Evolutionary conservation across 805 yeast species (phyloP), one percentile per base, ranked within the genome.

Genomic region (Wickerhamomyces strasburgensis): DNA sequence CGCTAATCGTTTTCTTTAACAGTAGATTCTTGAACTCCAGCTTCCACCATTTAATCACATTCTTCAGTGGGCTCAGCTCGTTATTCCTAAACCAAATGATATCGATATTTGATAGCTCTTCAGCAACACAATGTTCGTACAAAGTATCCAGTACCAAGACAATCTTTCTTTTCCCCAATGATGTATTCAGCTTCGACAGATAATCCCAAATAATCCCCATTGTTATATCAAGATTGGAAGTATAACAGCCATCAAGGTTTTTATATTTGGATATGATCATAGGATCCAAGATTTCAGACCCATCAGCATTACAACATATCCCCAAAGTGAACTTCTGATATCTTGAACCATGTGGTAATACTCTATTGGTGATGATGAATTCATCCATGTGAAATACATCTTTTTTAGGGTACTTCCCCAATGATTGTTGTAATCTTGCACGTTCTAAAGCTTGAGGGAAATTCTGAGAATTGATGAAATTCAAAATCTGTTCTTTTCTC

Each of bases 371-470:
- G 1, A 55, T 35, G 6, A 53, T 33, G 15, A 64, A 49, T 37
- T 66, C 70, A 48, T 65, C 70, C 27, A 65, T 41, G 37, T 61
- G 65, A 36, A 51, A 65, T 7, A 65, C 47, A 32, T 62, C 60
- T n/a, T 39, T 39, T 1, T 47, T 46, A 2, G 41, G 36, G 32
- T 43, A 53, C 6, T 37, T 35, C 3, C 34, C 18, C 7, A 64
- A 40, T 1, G 24, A 17, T 6, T 25, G 14, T 30, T 39, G 40
- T 1, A 64, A 25, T 24, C 67, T 35, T 13, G 14, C n/a, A 6
- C 32, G 35, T 33, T 55, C 52, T 3, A 14, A 18, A 5, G 19
- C 30, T 3, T 21, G 33, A 11, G 35, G 16, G 5, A 19, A 19
- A 17, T 19, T 19, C 34, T 15, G 19, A 16, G 29, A 40, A 10